Base-by-base conservation (phyloP, 352 stramenopile genomes). In the Phytopythium oedochilum region DNA sequence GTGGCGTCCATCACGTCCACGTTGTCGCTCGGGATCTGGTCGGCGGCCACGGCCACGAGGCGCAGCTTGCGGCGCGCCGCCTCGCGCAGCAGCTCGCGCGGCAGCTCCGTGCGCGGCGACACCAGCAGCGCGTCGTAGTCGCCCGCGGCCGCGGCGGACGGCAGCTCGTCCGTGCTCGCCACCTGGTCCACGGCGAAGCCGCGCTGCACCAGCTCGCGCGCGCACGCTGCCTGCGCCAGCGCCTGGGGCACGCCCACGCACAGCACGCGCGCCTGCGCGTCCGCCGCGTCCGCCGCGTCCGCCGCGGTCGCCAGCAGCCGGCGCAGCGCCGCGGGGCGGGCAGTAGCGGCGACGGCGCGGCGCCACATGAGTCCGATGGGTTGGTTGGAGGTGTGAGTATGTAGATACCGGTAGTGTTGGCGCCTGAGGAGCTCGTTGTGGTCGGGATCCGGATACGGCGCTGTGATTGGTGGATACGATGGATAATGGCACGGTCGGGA, bases 1-100 rank as follows among this genome's bases (percentile, higher is more conserved):
- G 83, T 93, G 20, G 83, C 83, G 31, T 88, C 81, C 66, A 88
- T 81, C 18, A 86, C 64, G 61, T 93, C 81, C 42, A 93, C 69
- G 40, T 77, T 61, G 42, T 71, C 70, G 52, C 68, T 86, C 50
- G 83, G 73, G 55, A 92, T 87, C 38, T 64, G 56, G 32, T 75
- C 70, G n/a, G 65, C 61, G 9, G 82, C 68, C 22, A 88, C 70
- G 0, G 75, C 82, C 32, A 92, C 71, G 23, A 88, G 51, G 61
- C 78, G 59, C 44, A 92, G 53, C 39, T 75, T 75, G 31, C 57
- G 55, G 49, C 66, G 68, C n/a, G 75, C 66, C 14, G 74, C 81
- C 1, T 57, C 47, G 8, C 61, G 61, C 29, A 89, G 62, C 47
- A 88, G 35, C 14, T 72, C 66, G 2, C 66, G 66, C 23, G 77